These are phyloP conservation scores for Agaricus subrufescens DNA, from an alignment of 768 basidiomycete genomes.

Conservation along the genomic window DNA sequence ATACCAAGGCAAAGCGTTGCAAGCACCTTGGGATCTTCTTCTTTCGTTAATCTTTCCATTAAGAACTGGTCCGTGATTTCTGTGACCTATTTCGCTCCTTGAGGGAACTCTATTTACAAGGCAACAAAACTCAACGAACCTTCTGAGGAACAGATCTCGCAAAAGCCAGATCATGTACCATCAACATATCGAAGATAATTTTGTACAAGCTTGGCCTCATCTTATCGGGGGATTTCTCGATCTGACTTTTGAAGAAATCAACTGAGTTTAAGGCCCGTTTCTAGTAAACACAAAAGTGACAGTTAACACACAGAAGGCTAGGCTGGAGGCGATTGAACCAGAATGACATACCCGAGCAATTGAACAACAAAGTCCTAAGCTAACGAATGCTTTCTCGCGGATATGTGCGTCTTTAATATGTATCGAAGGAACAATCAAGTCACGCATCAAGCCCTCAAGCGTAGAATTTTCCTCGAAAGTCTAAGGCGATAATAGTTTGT, in stretches of 20 bases:
- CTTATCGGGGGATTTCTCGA: slow-evolving; percentile 69
- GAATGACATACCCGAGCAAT: slow-evolving; percentile 58
- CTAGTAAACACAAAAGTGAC: slow-evolving; percentile 18
- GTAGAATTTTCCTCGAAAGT: slow-evolving; percentile 78
- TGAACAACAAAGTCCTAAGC: slow-evolving; percentile 80
- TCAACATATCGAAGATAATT: slow-evolving; percentile 84
- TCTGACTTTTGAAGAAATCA: slow-evolving; percentile 81
- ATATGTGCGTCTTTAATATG: slow-evolving; percentile 81
- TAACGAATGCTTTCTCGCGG: slow-evolving; percentile 75
- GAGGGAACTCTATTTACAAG: neutral
- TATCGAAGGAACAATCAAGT: slow-evolving; percentile 88
- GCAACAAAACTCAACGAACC: slow-evolving; percentile 16
- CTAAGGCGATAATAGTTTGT: slow-evolving; percentile 27
- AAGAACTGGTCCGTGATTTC: slow-evolving; percentile 39
- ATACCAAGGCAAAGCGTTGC: slow-evolving; percentile 79
- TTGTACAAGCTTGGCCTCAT: slow-evolving; percentile 74
- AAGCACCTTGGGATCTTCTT: slow-evolving; percentile 71
- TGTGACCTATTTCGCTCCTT: slow-evolving; percentile 24
- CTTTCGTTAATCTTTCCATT: slow-evolving; percentile 47
- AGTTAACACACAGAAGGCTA: neutral
- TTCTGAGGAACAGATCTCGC: slow-evolving; percentile 37
- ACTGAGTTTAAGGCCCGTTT: slow-evolving; percentile 65
- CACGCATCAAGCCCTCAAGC: slow-evolving; percentile 72
- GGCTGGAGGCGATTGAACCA: too few species aligned
- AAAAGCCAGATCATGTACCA: slow-evolving; percentile 85